Evolutionary conservation across 73 alveolate genomes (phyloP), one percentile per base, ranked within the genome.

Genomic region (Tetrahymena borealis): DNA sequence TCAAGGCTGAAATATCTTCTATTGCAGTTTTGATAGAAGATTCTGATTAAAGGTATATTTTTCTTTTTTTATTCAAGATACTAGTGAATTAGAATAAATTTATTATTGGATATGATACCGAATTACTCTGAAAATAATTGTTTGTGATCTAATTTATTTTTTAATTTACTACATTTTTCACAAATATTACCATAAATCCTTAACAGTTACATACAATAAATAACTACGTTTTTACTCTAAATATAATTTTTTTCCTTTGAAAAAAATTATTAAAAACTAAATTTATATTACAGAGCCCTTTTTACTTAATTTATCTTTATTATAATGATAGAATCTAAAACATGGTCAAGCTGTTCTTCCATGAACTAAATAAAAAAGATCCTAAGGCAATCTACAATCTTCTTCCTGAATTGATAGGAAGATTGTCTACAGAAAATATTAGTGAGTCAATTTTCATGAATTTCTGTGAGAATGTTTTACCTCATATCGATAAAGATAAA

Each of bases 1-100:
- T 98, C 91, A 97, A 97, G 94, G 99, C 99, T 39, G 99, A 98
- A 91, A 97, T 95, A 12, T 97, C 95, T 20, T 98, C 96, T 78
- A 98, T 96, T 39, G 97, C 98, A 78, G 94, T 96, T 96, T 95
- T 96, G 90, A 94, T 95, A 35, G 96, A 97, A 90, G 98, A 95
- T 78, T 91, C 91, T 37, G 99, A 96, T 43, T 92, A 90, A 4
- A 92, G 93, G 60, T 91, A 33, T 42, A 32, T 37, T 32, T 37
- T 91, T 12, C 12, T 39, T 60, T n/a, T 18, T 4, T 24, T 60
- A 8, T 60, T 18, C 7, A 3, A 3, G n/a, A 24, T 16, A 0
- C 35, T 9, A 39, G 7, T 39, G 12, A 32, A 96, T 97, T 91
- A n/a, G n/a, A n/a, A n/a, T n/a, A n/a, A n/a, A n/a, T n/a, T n/a